These are phyloP conservation scores for Rhodosorus marinus DNA, from an alignment of 23 red algal genomes.

Conservation along the genomic window DNA sequence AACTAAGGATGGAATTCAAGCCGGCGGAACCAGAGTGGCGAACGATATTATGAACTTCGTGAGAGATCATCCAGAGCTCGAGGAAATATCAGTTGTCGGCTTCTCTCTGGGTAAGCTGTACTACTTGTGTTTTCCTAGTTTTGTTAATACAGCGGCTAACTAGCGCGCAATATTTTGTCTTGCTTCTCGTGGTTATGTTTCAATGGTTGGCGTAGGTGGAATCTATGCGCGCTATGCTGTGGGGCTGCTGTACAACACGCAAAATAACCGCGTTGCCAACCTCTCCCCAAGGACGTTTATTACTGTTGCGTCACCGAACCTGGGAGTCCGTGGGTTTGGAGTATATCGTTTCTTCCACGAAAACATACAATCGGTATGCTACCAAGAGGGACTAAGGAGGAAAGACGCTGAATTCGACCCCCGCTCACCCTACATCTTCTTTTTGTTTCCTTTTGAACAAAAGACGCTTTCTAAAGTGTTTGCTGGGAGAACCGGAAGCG, in stretches of 20 bases:
- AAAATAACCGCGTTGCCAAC: slow-evolving; percentile 4
- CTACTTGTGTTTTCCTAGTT: too few species aligned
- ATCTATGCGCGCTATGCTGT: slow-evolving; percentile 23
- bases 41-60: slow-evolving; percentile 17
- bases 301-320: slow-evolving; percentile 25
- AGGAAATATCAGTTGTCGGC: slow-evolving; percentile 26
- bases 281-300: slow-evolving; percentile 13
- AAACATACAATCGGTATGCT: too few species aligned
- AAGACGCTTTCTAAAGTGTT: too few species aligned
- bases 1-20: slow-evolving; percentile 34
- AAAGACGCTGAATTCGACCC: too few species aligned
- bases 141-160: too few species aligned
- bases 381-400: too few species aligned
- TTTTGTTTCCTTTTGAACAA: too few species aligned
- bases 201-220: too few species aligned
- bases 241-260: slow-evolving; percentile 12
- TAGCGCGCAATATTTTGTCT: too few species aligned
- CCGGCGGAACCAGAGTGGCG: slow-evolving; percentile 21
- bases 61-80: not conserved
- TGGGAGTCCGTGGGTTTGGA: slow-evolving; percentile 53
- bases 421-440: too few species aligned
- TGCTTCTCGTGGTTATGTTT: too few species aligned
- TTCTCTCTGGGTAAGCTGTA: slow-evolving; percentile 45
- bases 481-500: not conserved
- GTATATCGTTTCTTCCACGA: slow-evolving; percentile 27